Base-by-base conservation (phyloP, 495 filamentous ascomycete genomes). In the Venustampulla echinocandica region DNA sequence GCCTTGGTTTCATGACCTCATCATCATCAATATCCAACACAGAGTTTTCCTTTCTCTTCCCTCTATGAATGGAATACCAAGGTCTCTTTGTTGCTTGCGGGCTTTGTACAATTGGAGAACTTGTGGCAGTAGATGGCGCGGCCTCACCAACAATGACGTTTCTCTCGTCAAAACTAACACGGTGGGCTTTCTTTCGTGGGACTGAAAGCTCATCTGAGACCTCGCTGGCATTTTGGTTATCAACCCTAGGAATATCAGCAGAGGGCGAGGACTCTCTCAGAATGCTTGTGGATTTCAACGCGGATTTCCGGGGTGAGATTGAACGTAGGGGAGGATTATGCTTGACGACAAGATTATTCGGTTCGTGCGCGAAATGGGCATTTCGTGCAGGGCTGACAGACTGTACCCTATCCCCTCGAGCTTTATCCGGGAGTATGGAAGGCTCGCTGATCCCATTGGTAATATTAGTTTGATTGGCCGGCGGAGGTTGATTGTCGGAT, bases 111-210 rank as follows among this genome's bases (percentile, higher is more conserved):
- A 61, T 34, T 11, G 68, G 64, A 6, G 75, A 69, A 1, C 77
- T 77, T 4, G 64, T 66, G 15, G 70, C 71, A 4, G 68, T 69
- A 9, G 69, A 60, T 21, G 76, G 63, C 20, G 74, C 76, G 5
- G 79, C 76, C 23, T 78, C 69, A 17, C 75, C 81, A 15, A 59
- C 49, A 9, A 81, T 75, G 42, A 80, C 63, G 32, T 79, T 65
- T 18, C 77, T 74, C 18, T 93, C 87, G 51, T 92, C 86, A 54
- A 95, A 95, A 63, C 87, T 95, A 52, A 95, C 89, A 42, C 87
- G 77, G 6, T 74, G 80, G 20, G 69, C 66, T 57, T 83, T 90
- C 62, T 80, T 90, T 35, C 76, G 81, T 4, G 64, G 46, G 20
- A 69, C 61, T 4, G 58, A 48, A 10, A 69, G 67, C 19, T 88